These are phyloP conservation scores for Ceratocystis cacaofunesta DNA, from an alignment of 2,329 filamentous ascomycete species.

Conservation along the genomic window DNA sequence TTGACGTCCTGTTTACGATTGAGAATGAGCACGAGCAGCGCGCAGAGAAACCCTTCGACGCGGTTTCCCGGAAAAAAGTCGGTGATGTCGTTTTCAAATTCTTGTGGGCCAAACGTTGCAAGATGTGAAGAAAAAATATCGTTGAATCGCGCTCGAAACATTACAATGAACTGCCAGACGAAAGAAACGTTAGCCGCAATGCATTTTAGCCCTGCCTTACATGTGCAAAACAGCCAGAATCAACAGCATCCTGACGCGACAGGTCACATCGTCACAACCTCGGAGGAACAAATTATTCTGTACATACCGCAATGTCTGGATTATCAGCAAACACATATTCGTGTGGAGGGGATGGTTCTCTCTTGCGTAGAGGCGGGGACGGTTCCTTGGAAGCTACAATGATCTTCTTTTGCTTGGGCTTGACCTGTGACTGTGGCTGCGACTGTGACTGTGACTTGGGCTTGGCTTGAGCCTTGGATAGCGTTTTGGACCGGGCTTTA, in stretches of 20 bases:
- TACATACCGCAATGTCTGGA: constrained; percentile 76
- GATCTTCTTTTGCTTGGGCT: constrained; percentile 20
- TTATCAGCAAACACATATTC: constrained; percentile 85
- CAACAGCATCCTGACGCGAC: constrained; percentile 32
- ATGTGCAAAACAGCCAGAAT: constrained; percentile 16
- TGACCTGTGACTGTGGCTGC: not conserved
- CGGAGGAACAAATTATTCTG: constrained; percentile 4
- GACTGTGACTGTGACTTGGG: constrained; percentile 30
- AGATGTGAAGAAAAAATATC: constrained; percentile 80
- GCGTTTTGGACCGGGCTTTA: constrained; percentile 18
- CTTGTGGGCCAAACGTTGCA: constrained; percentile 83
- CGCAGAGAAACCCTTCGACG: constrained; percentile 78
- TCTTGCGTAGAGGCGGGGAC: constrained; percentile 57
- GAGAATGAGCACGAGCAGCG: constrained; percentile 69
- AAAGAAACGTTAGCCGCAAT: constrained; percentile 22
- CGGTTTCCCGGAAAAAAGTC: constrained; percentile 67
- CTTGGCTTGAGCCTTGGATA: constrained; percentile 22
- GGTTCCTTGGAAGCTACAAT: constrained; percentile 29
- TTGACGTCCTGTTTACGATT: constrained; percentile 99
- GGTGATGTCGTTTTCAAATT: constrained; percentile 75
- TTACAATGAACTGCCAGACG: constrained; percentile 70
- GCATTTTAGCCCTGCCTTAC: not conserved
- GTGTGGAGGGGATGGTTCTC: constrained; percentile 76
- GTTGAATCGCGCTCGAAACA: constrained; percentile 89
- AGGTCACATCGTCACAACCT: constrained; percentile 26